Evolutionary conservation across 2,329 filamentous ascomycete genomes (phyloP), one percentile per base, ranked within the genome.

Genomic region (Aspergillus tanneri): DNA sequence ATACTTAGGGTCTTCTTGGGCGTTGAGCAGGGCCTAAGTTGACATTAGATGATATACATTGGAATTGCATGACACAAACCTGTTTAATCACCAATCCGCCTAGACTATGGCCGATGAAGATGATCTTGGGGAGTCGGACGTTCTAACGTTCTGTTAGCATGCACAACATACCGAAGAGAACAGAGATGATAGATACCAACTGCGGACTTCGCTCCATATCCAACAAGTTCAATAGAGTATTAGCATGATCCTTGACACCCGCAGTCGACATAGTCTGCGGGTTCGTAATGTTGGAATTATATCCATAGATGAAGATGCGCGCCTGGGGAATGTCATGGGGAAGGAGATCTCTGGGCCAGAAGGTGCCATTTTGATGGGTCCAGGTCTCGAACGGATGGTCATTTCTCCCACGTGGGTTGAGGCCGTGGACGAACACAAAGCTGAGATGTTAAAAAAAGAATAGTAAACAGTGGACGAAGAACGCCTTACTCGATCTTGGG

Each of bases 1-100:
- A 35, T 68, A 68, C 38, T 64, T 67, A 2, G 64, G 59, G 41
- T 68, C 64, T 54, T 66, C 64, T 23, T 66, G 64, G 8, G 65
- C 65, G 37, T 69, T 66, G 2, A 68, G 47, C 8, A 69, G 52
- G 2, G 65, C 65, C 64, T 68, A 2, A 14, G n/a, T 6, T 21
- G 10, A 11, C 4, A 9, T 18, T 16, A 19, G 2, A n/a, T 23
- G 22, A 5, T 9, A 5, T 3, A 9, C 7, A 27, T 10, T 4
- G n/a, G 1, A 4, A 14, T 19, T 21, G 28, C 16, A n/a, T n/a
- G 8, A 30, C 1, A 14, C 44, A 21, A 36, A 65, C 64, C 53
- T 66, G 64, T 32, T 66, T 66, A 21, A 66, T 64, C 1, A 66
- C 63, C 25, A 66, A 37, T 0, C 64, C 64, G 1, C 64, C 64